A percentile compares a stretch with the other conserved stretches of the same genome.
These are phyloP conservation scores for Tetrapisispora phaffii DNA, from an alignment of 805 yeast genomes.

Conservation along the genomic window DNA sequence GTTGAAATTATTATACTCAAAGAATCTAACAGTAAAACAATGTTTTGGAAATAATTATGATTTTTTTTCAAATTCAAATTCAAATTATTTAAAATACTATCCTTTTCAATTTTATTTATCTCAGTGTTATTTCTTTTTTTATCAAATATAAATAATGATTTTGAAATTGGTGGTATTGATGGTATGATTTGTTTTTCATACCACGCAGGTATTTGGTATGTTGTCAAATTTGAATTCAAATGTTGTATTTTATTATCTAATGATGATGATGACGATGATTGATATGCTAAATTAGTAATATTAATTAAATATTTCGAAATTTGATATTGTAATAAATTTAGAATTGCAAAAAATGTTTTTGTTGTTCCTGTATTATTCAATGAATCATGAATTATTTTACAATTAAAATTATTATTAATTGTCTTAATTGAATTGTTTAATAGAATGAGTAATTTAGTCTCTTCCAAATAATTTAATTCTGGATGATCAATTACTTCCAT, in stretches of 20 bases:
- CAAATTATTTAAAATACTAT: neutral
- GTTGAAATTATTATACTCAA: conserved; percentile 10
- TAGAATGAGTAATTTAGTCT: conserved; percentile 15
- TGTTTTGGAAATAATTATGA: conserved; percentile 3
- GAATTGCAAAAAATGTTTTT: conserved; percentile 18
- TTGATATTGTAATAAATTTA: conserved; percentile 20
- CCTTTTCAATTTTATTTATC: neutral
- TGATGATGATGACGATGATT: conserved; percentile 1
- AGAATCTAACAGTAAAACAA: conserved; percentile 11
- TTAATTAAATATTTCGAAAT: conserved; percentile 16
- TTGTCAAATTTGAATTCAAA: conserved; percentile 7
- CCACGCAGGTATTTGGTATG: conserved; percentile 18
- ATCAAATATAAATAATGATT: conserved; percentile 23
- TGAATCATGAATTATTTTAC: conserved; percentile 10
- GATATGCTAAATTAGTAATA: conserved; percentile 8
- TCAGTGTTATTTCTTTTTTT: conserved; percentile 2
- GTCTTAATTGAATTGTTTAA: conserved; percentile 14
- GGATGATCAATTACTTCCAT: conserved; percentile 31
- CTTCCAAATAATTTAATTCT: conserved; percentile 18
- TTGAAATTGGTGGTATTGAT: conserved; percentile 25
- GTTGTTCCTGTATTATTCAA: conserved; percentile 18
- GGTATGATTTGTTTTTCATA: conserved; percentile 18
- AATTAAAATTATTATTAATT: conserved; percentile 3
- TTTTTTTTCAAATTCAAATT: neutral
- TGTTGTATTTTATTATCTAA: neutral